Evolutionary conservation across 371 early-diverging fungal species (phyloP).

Genomic region (Mycotypha africana): DNA sequence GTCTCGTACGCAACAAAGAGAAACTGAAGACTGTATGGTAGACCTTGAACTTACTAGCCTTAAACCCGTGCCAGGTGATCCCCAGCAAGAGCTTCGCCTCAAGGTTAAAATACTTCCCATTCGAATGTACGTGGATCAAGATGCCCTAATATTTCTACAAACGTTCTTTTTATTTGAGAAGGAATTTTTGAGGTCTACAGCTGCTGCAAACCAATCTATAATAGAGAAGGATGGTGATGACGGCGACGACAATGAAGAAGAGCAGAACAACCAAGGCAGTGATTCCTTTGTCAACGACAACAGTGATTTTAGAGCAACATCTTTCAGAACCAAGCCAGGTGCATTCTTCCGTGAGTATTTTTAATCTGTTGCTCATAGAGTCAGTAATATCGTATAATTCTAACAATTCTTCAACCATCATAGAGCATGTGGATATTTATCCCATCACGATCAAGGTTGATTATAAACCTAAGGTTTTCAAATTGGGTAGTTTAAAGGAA

Average conservation of each 20-base stretch:
- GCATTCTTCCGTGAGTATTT: slow-evolving; percentile 62
- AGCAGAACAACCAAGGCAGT: too few relatives aligned
- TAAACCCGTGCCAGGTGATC: slow-evolving; percentile 49
- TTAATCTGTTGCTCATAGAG: too few relatives aligned
- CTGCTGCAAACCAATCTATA: slow-evolving; percentile 20
- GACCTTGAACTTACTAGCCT: slow-evolving; percentile 58
- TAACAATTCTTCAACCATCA: too few relatives aligned
- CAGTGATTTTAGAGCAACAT: too few relatives aligned
- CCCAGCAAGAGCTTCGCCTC: slow-evolving; percentile 55
- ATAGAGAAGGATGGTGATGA: too few relatives aligned
- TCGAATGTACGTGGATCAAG: slow-evolving; percentile 90
- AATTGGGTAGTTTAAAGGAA: slow-evolving; percentile 63
- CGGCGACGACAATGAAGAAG: slow-evolving; percentile 3
- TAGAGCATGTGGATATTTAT: slow-evolving; percentile 64
- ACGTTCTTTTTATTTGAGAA: slow-evolving; percentile 68
- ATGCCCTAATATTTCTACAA: slow-evolving; percentile 82
- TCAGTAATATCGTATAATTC: too few relatives aligned
- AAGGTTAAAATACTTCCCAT: slow-evolving; percentile 72
- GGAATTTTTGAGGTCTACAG: slow-evolving; percentile 22
- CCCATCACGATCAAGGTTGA: slow-evolving; percentile 86
- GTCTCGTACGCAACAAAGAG: slow-evolving; percentile 41
- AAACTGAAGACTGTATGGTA: slow-evolving; percentile 64
- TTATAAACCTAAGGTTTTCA: slow-evolving; percentile 93
- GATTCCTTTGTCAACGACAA: too few relatives aligned
- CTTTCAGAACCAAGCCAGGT: slow-evolving; percentile 9